Base-by-base conservation (phyloP, 2,329 filamentous ascomycete species). In the Phialemoniopsis sp. region DNA sequence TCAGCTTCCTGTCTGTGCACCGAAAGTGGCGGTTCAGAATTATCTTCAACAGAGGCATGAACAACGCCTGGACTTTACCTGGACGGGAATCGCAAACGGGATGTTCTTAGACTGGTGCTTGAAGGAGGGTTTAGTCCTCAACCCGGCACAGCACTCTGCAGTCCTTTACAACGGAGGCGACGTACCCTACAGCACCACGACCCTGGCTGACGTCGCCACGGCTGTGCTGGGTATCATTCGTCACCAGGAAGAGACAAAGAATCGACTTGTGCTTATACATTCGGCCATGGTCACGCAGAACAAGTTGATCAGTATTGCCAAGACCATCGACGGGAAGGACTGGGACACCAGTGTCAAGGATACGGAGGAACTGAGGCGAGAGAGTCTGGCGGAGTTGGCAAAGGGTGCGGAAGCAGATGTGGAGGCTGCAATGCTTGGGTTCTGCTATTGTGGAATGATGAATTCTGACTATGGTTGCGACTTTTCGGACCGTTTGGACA, bases 91-190 rank as follows among this genome's bases (percentile, higher is more conserved):
- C 8, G 67, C 76, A 3, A 72, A 62, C 7, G 73, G 77, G 0
- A 60, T 69, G 1, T 76, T 83, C 52, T 78, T 84, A 49, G 80
- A 84, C 50, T 79, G 72, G 75, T 28, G 36, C 15, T 19, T 39
- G 17, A 5, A 18, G 15, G 14, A 19, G 14, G 17, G 16, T 15
- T 28, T 15, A 7, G 5, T n/a, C 16, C 13, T 26, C 12, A 18
- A 37, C 8, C 14, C 28, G 6, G 14, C 32, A 32, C 41, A 35
- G 32, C 34, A 5, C n/a, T 42, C 63, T 67, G 73, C 70, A 1
- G 70, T 61, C 1, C 66, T 83, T 34, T 68, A 71, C 48, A 78
- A 82, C 52, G 65, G 64, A 1, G 78, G 79, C 4, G 59, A 73
- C 19, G 63, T 64, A n/a, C 64, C 50, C 4, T 72, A 73, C 47